Percentiles rank a stretch among this genome's conserved stretches.
Conservation (phyloP, 169 alveolate genomes). For the Cryptosporidium parvum region DNA sequence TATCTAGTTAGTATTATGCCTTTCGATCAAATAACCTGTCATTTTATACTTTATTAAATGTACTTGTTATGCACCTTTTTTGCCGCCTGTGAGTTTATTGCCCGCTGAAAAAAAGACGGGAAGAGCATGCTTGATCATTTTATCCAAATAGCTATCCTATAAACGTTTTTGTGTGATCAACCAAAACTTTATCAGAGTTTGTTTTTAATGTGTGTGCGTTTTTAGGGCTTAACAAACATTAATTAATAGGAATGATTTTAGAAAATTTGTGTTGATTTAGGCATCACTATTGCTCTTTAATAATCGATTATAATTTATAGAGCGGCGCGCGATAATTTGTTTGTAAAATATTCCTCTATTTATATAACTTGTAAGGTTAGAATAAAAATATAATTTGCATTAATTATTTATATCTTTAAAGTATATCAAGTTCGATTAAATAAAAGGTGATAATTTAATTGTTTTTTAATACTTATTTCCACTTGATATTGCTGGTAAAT, state of each 20-base stretch:
- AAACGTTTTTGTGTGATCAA: constrained; percentile 25
- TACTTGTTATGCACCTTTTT: constrained; percentile 74
- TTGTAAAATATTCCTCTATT: too few relatives aligned
- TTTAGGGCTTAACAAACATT: too few relatives aligned
- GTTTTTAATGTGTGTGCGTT: not conserved
- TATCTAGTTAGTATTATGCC: not conserved
- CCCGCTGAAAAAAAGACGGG: constrained; percentile 36
- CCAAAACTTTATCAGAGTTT: not conserved
- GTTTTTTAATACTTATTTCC: not conserved
- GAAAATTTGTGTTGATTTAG: not conserved
- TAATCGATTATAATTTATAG: too few relatives aligned
- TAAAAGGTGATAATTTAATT: not conserved
- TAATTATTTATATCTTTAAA: not conserved
- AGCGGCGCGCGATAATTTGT: not conserved
- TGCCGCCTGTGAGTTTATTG: constrained; percentile 54
- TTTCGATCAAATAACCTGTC: constrained; percentile 26
- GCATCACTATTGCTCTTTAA: too few relatives aligned
- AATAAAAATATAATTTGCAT: not conserved
- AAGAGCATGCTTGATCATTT: constrained; percentile 8
- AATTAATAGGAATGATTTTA: too few relatives aligned
- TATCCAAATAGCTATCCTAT: not conserved
- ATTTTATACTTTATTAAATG: constrained; percentile 29
- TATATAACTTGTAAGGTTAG: not conserved
- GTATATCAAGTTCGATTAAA: not conserved
- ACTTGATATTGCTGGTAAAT: not conserved